phyloP scores from a whole-genome alignment of 192 early-diverging fungal genomes.

The Coemansia sp. region DNA sequence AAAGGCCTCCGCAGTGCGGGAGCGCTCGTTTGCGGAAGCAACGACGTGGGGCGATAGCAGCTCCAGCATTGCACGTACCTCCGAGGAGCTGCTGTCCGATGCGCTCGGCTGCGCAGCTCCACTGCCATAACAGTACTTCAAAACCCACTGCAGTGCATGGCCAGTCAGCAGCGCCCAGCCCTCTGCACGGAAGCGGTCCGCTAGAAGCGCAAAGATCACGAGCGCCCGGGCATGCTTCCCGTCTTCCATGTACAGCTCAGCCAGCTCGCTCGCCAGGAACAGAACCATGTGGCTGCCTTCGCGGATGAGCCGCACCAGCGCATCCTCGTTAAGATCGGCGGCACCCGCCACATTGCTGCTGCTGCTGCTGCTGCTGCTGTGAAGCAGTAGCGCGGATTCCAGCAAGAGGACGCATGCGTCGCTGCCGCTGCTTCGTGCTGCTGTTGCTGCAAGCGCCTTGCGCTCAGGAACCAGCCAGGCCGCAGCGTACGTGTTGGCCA shows the following conservation, averaged over 20 bases:
- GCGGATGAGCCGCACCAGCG: constrained; percentile 14
- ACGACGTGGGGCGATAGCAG: constrained; percentile 23
- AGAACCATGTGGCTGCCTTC: constrained; percentile 1
- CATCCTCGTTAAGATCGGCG: background rate
- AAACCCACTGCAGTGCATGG: constrained; percentile 29
- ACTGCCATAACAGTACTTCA: constrained; percentile 6
- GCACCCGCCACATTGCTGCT: no score
- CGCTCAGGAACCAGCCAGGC: constrained; percentile 32
- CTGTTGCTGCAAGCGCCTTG: no score
- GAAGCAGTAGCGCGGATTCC: no score
- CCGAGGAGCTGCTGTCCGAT: background rate
- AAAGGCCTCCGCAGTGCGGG: background rate
- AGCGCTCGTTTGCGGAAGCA: background rate
- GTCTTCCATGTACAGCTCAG: constrained; percentile 14
- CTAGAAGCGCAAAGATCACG: constrained; percentile 18
- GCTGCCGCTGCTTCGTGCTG: no score
- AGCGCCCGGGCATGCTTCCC: constrained; percentile 8
- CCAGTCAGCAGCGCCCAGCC: constrained; percentile 32
- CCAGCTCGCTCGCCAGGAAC: constrained; percentile 23
- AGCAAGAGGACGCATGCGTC: no score
- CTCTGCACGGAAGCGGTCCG: constrained; percentile 22
- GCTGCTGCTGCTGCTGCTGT: no score
- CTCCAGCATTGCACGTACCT: constrained; percentile 19
- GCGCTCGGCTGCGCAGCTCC: background rate
- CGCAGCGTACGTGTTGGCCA: constrained; percentile 38